These are phyloP conservation scores for Orbilia brochopaga DNA, from an alignment of 2,329 filamentous ascomycete genomes.

Conservation along the genomic window DNA sequence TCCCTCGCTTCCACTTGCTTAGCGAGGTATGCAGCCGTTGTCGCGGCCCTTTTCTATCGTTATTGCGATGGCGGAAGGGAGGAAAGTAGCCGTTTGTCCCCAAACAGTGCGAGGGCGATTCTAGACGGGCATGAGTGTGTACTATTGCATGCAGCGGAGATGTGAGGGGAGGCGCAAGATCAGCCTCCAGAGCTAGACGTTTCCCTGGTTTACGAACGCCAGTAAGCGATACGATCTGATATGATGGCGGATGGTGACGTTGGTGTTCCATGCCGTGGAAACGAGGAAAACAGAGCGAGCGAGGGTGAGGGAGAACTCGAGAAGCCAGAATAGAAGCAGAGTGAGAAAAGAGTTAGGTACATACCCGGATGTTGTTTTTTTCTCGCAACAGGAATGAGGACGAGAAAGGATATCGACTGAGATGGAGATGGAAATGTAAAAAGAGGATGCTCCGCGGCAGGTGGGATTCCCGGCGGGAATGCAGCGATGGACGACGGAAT, in stretches of 20 bases:
- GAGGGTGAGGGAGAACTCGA: background rate
- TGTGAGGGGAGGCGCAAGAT: background rate
- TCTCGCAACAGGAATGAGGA: background rate
- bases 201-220: background rate
- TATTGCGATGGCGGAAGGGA: background rate
- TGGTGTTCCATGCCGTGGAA: conserved; percentile 3
- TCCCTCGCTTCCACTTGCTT: conserved; percentile 2
- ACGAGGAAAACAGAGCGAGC: background rate
- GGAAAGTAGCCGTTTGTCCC: conserved; percentile 30
- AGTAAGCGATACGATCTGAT: background rate
- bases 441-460: background rate
- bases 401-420: background rate
- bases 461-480: conserved; percentile 21
- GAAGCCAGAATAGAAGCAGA: too few relatives aligned
- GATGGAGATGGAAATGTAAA: background rate
- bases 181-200: background rate
- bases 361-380: background rate
- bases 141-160: background rate
- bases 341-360: background rate
- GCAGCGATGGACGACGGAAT: conserved; percentile 27
- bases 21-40: conserved; percentile 44
- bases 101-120: conserved; percentile 9
- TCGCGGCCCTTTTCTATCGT: conserved; percentile 2
- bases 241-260: background rate
- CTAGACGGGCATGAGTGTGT: conserved; percentile 19